Conservation (phyloP, 495 filamentous ascomycete species). For the Aspergillus nanangensis region DNA sequence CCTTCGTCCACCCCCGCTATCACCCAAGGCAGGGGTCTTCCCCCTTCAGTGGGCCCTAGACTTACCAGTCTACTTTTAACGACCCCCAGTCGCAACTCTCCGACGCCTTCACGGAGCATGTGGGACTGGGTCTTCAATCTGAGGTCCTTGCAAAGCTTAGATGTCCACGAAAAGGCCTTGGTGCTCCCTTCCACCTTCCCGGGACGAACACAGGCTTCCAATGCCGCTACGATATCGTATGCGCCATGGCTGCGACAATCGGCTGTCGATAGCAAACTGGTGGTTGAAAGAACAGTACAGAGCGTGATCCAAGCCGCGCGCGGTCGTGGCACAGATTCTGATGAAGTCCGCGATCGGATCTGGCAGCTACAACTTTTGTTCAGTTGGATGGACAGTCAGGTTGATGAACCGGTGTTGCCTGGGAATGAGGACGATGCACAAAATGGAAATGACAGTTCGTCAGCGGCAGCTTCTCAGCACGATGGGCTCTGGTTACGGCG, state of each 20-base stretch:
- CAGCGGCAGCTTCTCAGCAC: constrained; percentile 7
- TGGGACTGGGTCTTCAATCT: constrained; percentile 80
- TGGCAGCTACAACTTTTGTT: constrained; percentile 76
- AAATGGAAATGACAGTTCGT: too few species aligned
- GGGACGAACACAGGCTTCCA: constrained; percentile 15
- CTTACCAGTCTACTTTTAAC: constrained; percentile 15
- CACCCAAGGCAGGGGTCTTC: constrained; percentile 28
- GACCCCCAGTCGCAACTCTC: constrained; percentile 29
- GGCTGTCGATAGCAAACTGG: constrained; percentile 72
- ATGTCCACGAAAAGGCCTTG: constrained; percentile 70
- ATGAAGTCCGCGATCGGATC: constrained; percentile 56
- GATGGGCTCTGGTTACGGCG: constrained; percentile 35
- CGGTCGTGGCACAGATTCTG: constrained; percentile 32
- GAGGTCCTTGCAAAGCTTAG: constrained; percentile 56
- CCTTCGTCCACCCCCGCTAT: constrained; percentile 20
- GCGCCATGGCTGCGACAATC: constrained; percentile 50
- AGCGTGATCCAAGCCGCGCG: constrained; percentile 45
- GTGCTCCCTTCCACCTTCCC: constrained; percentile 60
- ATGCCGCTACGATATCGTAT: constrained; percentile 32
- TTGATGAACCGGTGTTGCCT: too few species aligned
- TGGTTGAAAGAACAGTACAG: constrained; percentile 59
- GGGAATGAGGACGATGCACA: too few species aligned
- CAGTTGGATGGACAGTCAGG: constrained; percentile 64
- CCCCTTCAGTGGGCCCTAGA: constrained; percentile 23
- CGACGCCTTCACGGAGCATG: constrained; percentile 26